Evolutionary conservation across 306 rosid species (phyloP), one percentile per base, ranked within the genome.

Genomic region (Quercus variabilis): DNA sequence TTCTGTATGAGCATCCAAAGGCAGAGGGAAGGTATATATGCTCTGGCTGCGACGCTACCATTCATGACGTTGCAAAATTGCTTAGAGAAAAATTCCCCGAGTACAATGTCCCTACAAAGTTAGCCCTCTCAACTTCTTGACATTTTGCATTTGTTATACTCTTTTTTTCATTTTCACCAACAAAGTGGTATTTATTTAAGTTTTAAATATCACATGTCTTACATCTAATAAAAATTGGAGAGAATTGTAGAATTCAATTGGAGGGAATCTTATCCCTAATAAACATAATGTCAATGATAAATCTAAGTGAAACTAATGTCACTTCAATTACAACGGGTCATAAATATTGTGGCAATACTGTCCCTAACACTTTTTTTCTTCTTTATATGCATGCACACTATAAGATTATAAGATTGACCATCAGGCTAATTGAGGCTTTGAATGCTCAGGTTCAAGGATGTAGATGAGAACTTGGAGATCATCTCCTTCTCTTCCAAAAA

Each of bases 41-140:
- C 52, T 89, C 79, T 13, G 78, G 91, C 12, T 68, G 79, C 21
- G 86, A 87, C 4, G 91, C 92, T 28, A 93, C 87, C 73, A 93
- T 93, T 76, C 84, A 85, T 69, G 88, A 88, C 2, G 43, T 89
- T 51, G 97, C 90, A 14, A 91, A 71, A 52, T 20, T 93, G 62
- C 86, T 89, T 0, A 81, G 70, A 2, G 57, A 88, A 63, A 91
- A 85, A 14, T 88, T 87, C 68, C 94, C 94, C 0, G 75, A 83
- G 14, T 91, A 81, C 74, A 77, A 89, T 69, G 74, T 93, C 67
- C 91, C 96, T n/a, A 89, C 86, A n/a, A 91, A 80, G 97, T 92
- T 83, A 80, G 86, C 67, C 28, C 69, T 63, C 46, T 3, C 4
- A 2, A 31, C 28, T n/a, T 59, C 15, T 43, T 21, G 5, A 49